A percentile compares a stretch with the other conserved stretches of the same genome.
phyloP scores from a whole-genome alignment of 139 green algal species.

The Trebouxia sp. region DNA sequence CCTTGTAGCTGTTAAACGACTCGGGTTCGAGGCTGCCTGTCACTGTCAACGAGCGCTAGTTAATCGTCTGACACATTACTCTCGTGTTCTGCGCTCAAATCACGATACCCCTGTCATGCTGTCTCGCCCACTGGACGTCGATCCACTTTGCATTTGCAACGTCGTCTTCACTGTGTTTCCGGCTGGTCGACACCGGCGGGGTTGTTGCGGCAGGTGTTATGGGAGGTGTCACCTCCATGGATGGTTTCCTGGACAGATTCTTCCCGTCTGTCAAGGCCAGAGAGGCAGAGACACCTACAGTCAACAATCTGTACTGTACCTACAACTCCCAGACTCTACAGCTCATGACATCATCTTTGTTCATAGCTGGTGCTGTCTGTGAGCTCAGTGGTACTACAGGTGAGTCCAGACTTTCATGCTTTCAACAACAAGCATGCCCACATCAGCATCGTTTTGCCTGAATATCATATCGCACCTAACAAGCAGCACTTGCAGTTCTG shows the following conservation, averaged over 20 bases:
- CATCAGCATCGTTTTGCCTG: no score
- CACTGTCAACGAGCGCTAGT: no score
- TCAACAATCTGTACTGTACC: constrained; percentile 48
- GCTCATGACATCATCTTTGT: constrained; percentile 61
- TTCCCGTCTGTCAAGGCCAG: neutral
- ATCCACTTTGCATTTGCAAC: neutral
- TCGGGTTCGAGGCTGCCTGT: no score
- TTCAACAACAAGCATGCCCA: no score
- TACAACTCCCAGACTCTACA: constrained; percentile 54
- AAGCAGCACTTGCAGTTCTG: no score
- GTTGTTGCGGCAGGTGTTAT: neutral
- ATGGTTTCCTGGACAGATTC: constrained; percentile 18
- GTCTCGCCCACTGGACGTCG: neutral
- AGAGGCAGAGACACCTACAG: neutral
- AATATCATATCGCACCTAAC: neutral
- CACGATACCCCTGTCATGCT: neutral
- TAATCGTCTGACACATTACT: no score
- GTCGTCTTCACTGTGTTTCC: neutral
- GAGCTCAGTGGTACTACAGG: constrained; percentile 26
- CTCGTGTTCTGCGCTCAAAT: neutral
- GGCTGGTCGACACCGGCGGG: neutral
- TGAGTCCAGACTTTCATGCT: no score
- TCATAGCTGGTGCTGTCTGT: constrained; percentile 44
- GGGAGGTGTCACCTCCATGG: constrained; percentile 14
- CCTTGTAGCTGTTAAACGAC: no score